These are phyloP conservation scores for Babesia microti DNA, from an alignment of 169 alveolate genomes.

Conservation along the genomic window DNA sequence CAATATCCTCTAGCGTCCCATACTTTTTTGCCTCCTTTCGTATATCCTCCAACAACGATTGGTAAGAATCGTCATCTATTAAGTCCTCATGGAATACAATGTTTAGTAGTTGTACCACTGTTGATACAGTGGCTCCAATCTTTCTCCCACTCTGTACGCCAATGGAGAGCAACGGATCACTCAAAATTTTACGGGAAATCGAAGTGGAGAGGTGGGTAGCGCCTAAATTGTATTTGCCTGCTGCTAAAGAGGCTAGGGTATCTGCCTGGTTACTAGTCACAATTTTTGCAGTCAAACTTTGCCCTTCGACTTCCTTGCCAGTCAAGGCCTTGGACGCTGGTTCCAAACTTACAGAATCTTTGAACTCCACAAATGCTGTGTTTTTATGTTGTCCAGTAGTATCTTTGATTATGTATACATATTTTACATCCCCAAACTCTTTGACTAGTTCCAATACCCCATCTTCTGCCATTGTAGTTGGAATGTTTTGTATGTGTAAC, in stretches of 20 bases:
- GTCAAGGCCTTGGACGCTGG: slow-evolving; percentile 65
- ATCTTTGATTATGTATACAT: slow-evolving; percentile 62
- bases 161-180: slow-evolving; percentile 67
- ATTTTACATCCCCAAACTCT: slow-evolving; percentile 64
- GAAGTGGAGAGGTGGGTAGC: slow-evolving; percentile 71
- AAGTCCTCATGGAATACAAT: slow-evolving; percentile 74
- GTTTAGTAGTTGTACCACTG: slow-evolving; percentile 73
- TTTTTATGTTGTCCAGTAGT: slow-evolving; percentile 70
- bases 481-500: slow-evolving; percentile 68
- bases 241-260: slow-evolving; percentile 23
- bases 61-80: slow-evolving; percentile 61
- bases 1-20: slow-evolving; percentile 72
- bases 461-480: slow-evolving; percentile 65
- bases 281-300: slow-evolving; percentile 46
- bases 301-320: slow-evolving; percentile 52
- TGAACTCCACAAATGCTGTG: slow-evolving; percentile 74
- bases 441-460: slow-evolving; percentile 59
- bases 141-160: slow-evolving; percentile 72
- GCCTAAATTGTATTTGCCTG: slow-evolving; percentile 50
- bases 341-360: slow-evolving; percentile 65
- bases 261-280: slow-evolving; percentile 40
- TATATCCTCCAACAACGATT: slow-evolving; percentile 56
- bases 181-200: slow-evolving; percentile 61
- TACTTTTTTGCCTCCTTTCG: slow-evolving; percentile 70
- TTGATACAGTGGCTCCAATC: slow-evolving; percentile 67